Evolutionary conservation across 1,139 yeast species (phyloP).

Genomic region (Trichomonascaceae sp.): DNA sequence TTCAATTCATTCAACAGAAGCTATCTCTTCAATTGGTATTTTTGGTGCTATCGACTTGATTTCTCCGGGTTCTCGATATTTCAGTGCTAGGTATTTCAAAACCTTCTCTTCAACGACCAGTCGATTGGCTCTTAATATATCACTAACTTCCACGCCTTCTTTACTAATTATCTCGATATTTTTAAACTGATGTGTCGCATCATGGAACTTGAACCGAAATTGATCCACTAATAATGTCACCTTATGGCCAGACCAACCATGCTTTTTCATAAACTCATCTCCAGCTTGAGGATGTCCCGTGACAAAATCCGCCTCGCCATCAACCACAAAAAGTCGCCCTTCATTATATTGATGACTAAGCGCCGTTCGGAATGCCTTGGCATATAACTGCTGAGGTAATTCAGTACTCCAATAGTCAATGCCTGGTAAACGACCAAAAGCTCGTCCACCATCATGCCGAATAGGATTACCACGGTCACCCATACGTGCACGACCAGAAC

Average conservation of each 20-base stretch:
- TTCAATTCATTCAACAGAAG: not conserved
- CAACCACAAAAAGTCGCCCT: constrained; percentile 68
- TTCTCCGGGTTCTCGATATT: constrained; percentile 13
- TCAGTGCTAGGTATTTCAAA: constrained; percentile 42
- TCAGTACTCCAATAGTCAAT: constrained; percentile 85
- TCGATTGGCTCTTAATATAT: constrained; percentile 72
- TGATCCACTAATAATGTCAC: constrained; percentile 61
- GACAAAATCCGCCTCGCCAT: constrained; percentile 50
- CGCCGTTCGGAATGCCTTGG: constrained; percentile 73
- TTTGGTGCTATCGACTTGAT: constrained; percentile 14
- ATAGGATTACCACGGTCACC: constrained; percentile 96
- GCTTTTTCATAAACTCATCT: constrained; percentile 51
- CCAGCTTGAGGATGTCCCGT: constrained; percentile 48
- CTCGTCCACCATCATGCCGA: constrained; percentile 83
- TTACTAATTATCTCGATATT: constrained; percentile 63
- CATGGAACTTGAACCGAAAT: constrained; percentile 46
- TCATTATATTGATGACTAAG: constrained; percentile 70
- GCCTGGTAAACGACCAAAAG: constrained; percentile 75
- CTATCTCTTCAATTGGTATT: constrained; percentile 8
- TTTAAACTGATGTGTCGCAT: constrained; percentile 43
- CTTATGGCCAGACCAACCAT: constrained; percentile 48
- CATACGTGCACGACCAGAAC: constrained; percentile 89
- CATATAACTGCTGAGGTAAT: constrained; percentile 70
- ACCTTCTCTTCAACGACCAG: constrained; percentile 71
- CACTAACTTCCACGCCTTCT: constrained; percentile 81